These are phyloP conservation scores for Medicago ruthenica DNA, from an alignment of 306 rosid species.

Conservation along the genomic window DNA sequence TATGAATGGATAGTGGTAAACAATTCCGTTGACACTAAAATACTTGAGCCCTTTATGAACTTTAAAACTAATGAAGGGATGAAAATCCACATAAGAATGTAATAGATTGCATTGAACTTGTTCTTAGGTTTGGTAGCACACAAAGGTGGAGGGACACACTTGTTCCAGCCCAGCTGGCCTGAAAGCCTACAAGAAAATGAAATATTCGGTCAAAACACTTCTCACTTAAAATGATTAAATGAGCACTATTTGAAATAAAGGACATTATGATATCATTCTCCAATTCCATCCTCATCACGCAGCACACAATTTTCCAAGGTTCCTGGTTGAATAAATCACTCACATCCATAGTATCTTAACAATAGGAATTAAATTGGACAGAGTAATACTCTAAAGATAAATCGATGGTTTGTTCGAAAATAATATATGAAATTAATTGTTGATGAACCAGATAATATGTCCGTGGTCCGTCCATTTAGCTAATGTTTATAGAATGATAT, in stretches of 20 bases:
- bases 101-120: slow-evolving; percentile 49
- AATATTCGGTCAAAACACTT: slow-evolving; percentile 42
- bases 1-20: too few species aligned
- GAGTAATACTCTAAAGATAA: too few species aligned
- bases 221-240: too few species aligned
- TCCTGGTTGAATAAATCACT: slow-evolving; percentile 5
- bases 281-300: slow-evolving; percentile 37
- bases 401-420: too few species aligned
- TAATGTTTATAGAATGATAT: neutral
- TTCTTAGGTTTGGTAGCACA: slow-evolving; percentile 46
- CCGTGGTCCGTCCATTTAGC: too few species aligned
- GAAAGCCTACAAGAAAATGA: slow-evolving; percentile 45
- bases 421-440: too few species aligned
- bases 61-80: slow-evolving; percentile 43
- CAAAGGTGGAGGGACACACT: slow-evolving; percentile 60
- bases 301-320: neutral
- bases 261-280: neutral
- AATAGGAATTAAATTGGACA: too few species aligned
- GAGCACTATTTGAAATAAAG: too few species aligned
- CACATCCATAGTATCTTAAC: too few species aligned
- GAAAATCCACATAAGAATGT: slow-evolving; percentile 43
- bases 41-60: too few species aligned
- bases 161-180: slow-evolving; percentile 53
- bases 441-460: too few species aligned
- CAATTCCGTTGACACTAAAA: too few species aligned